Base-by-base conservation (phyloP, 2,329 filamentous ascomycete species). In the Fusarium buxicola region DNA sequence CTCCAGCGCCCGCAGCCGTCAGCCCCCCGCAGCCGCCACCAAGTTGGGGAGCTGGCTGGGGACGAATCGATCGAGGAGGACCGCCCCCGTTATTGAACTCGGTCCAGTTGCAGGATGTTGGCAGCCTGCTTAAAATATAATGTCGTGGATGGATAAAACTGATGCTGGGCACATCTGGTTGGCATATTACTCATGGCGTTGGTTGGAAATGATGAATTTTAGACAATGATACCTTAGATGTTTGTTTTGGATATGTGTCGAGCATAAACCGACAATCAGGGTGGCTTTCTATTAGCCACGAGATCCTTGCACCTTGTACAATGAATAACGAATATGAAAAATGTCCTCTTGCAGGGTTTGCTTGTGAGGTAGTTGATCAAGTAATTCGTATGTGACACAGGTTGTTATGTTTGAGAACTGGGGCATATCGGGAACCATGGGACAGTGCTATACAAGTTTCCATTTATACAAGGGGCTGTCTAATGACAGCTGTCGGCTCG, bases 61-160 rank as follows among this genome's bases (percentile, higher is more conserved):
- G 72, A 32, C 54, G 72, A 16, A 72, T 73, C 18, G 72, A 73
- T 7, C 56, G 72, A 53, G 72, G 72, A 49, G 65, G 66, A 7
- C 72, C 67, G 1, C 71, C 72, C 27, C 70, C 72, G 1, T 18
- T 72, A 38, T 28, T 71, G 39, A 72, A 70, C 10, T 63, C 65
- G 4, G 69, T 71, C 28, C 70, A 74, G 44, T 54, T 77, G 32
- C 75, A 74, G 28, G 75, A 77, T 46, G 75, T 77, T 4, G 75
- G 75, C 16, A 73, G 69, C 55, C 54, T 77, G 10, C 46, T 71
- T 28, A 44, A 32, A 43, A 69, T 69, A 45, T 66, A 59, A 61
- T 51, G 39, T 38, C 32, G 52, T 32, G 31, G 24, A 21, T 47
- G 16, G 32, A 34, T 8, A 49, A 52, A 55, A 51, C 13, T 21